phyloP scores from a whole-genome alignment of 257 asterid species.

The Voacanga thouarsii region DNA sequence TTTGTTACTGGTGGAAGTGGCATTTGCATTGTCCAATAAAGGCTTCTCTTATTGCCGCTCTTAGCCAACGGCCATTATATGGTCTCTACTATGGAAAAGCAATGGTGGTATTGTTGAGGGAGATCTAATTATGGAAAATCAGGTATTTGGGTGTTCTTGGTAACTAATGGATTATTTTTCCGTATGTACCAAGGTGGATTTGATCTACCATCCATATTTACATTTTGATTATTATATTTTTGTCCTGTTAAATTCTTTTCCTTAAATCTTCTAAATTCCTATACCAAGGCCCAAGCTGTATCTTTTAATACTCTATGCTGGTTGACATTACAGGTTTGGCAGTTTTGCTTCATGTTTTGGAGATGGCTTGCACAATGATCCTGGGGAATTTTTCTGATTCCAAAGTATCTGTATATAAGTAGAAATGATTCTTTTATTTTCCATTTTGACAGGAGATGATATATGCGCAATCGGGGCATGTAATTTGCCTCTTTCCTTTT shows the following conservation, averaged over 20 bases:
- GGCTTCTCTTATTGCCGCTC: conserved; percentile 4
- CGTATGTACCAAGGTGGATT: neutral
- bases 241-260: neutral
- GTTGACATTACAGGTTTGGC: conserved; percentile 11
- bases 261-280: neutral
- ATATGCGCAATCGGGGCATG: neutral
- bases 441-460: conserved; percentile 3
- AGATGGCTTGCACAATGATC: neutral
- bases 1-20: conserved; percentile 12
- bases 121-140: neutral
- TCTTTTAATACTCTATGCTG: neutral
- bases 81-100: conserved; percentile 3
- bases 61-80: neutral
- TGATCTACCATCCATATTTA: neutral
- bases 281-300: too few relatives aligned
- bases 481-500: neutral
- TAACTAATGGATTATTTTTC: neutral
- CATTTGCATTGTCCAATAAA: conserved; percentile 14
- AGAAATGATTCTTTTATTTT: conserved; percentile 22
- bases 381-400: conserved; percentile 11
- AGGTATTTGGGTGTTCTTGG: conserved; percentile 1
- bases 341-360: neutral
- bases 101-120: neutral
- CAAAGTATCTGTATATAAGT: conserved; percentile 27
- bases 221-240: neutral